Evolutionary conservation across 2,329 filamentous ascomycete species (phyloP).

Genomic region (Fusarium falciforme): DNA sequence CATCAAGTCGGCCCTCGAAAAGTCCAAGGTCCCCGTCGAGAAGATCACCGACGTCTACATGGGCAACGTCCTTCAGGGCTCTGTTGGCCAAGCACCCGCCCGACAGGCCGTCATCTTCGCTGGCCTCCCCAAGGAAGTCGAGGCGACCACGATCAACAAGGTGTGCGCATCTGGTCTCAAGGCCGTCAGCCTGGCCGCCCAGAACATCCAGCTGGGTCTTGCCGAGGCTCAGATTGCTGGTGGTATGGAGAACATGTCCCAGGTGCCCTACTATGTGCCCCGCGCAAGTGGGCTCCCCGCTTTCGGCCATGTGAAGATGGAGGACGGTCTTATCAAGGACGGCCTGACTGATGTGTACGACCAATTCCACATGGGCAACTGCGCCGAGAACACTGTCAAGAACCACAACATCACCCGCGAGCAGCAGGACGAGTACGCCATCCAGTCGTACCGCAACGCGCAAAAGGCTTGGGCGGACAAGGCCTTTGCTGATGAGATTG

Average conservation of each 20-base stretch:
- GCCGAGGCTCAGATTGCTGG: conserved; percentile 91
- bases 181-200: conserved; percentile 88
- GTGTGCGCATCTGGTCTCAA: conserved; percentile 97
- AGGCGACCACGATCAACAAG: conserved; percentile 96
- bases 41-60: conserved; percentile 95
- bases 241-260: conserved; percentile 98
- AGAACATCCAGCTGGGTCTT: conserved; percentile 93
- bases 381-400: conserved; percentile 94
- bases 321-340: conserved; percentile 94
- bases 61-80: conserved; percentile 91
- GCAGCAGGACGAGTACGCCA: conserved; percentile 91
- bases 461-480: conserved; percentile 88
- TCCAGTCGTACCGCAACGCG: conserved; percentile 87
- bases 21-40: conserved; percentile 82
- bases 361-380: conserved; percentile 97
- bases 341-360: conserved; percentile 97
- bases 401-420: conserved; percentile 83
- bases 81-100: conserved; percentile 89
- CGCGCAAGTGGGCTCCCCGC: conserved; percentile 84
- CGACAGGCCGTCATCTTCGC: conserved; percentile 92
- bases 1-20: conserved; percentile 90
- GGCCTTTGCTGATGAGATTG: conserved; percentile 90
- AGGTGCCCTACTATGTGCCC: conserved; percentile 89
- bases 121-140: conserved; percentile 81
- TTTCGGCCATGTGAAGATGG: conserved; percentile 88